These are phyloP conservation scores for Gossypium bickii DNA, from an alignment of 345 rosid genomes.

Conservation along the genomic window DNA sequence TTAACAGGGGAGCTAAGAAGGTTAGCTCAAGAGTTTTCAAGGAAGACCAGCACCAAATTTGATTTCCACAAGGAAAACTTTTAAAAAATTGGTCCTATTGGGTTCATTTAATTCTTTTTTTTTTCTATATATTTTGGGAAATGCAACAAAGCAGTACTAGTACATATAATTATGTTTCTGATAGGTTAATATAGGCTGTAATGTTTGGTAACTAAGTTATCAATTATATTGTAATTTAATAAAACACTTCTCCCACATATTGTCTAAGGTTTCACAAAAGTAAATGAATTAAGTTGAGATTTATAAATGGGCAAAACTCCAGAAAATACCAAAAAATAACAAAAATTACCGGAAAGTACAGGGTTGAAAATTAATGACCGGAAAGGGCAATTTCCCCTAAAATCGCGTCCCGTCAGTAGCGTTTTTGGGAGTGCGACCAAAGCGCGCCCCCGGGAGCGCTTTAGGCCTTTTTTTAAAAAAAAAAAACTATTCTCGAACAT, in stretches of 20 bases:
- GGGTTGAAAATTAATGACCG: no score
- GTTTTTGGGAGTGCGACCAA: no score
- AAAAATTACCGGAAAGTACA: no score
- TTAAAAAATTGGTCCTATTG: constrained; percentile 18
- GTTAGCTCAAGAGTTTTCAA: constrained; percentile 63
- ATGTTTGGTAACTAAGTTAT: background rate
- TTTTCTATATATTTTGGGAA: background rate
- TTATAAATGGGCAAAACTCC: no score
- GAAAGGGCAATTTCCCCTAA: no score
- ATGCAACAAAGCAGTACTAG: background rate
- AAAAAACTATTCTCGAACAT: no score
- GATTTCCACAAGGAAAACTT: constrained; percentile 83
- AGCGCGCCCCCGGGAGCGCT: no score
- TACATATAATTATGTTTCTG: background rate
- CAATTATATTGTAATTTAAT: background rate
- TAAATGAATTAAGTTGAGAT: background rate
- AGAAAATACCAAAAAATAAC: no score
- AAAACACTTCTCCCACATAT: background rate
- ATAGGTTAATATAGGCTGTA: background rate
- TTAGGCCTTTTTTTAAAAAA: no score
- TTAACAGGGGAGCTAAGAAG: constrained; percentile 48
- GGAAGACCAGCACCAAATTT: constrained; percentile 73
- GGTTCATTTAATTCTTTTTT: background rate
- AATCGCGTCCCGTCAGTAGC: no score
- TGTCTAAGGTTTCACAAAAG: background rate